These are phyloP conservation scores for Perilla frutescens DNA, from an alignment of 257 asterid genomes.

Conservation along the genomic window DNA sequence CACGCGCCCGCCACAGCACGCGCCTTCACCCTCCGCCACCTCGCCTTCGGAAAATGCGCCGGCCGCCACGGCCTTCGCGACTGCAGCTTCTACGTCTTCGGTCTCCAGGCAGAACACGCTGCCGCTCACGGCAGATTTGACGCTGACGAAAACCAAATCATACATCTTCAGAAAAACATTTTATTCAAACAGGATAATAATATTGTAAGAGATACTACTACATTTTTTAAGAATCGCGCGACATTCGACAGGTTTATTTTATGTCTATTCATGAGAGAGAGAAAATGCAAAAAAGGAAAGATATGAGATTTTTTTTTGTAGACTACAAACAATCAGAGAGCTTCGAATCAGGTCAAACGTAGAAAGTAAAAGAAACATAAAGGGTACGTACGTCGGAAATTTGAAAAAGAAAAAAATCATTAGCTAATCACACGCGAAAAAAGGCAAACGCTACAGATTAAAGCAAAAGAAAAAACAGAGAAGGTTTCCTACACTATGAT, in stretches of 20 bases:
- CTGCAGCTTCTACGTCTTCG: conserved; percentile 62
- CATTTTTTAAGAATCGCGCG: background rate
- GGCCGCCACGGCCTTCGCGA: conserved; percentile 60
- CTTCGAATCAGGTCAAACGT: background rate
- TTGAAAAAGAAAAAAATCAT: background rate
- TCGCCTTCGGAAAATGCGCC: conserved; percentile 63
- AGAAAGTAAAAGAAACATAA: background rate
- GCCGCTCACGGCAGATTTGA: conserved; percentile 44
- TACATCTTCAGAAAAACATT: background rate
- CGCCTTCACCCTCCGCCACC: conserved; percentile 47
- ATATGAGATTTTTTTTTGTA: background rate
- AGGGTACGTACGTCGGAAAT: background rate
- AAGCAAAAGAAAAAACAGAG: too few relatives aligned
- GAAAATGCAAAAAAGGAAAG: background rate
- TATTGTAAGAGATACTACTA: background rate
- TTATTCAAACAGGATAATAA: background rate
- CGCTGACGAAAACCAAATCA: conserved; percentile 37
- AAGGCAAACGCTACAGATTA: background rate
- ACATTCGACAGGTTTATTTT: background rate
- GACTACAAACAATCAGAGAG: background rate
- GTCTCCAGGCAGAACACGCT: conserved; percentile 65
- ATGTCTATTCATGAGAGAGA: background rate
- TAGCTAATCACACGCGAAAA: background rate
- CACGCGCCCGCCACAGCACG: conserved; percentile 65
- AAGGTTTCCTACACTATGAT: too few relatives aligned